A percentile compares a stretch with the other conserved stretches of the same genome.
phyloP scores from a whole-genome alignment of 495 filamentous ascomycete species.

The Trichocladium uniseriatum region DNA sequence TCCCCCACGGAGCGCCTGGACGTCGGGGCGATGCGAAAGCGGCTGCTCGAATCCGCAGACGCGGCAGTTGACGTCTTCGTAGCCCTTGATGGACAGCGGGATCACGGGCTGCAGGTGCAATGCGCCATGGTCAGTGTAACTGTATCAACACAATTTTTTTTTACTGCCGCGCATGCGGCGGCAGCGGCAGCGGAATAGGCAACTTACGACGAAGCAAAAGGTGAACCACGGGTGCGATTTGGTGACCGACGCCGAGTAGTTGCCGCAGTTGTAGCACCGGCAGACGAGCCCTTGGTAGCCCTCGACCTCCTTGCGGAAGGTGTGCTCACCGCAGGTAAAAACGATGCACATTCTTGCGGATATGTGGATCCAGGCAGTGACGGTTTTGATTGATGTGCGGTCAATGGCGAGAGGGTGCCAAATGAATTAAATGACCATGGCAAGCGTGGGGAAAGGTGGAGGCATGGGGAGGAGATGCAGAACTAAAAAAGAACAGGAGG shows the following conservation, averaged over 20 bases:
- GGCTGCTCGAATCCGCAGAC: conserved; percentile 51
- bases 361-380: neutral
- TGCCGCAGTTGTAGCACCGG: conserved; percentile 50
- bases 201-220: conserved; percentile 47
- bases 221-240: conserved; percentile 50
- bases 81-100: conserved; percentile 46
- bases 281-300: conserved; percentile 46
- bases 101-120: conserved; percentile 36
- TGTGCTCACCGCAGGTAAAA: conserved; percentile 50
- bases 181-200: neutral
- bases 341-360: conserved; percentile 41
- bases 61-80: conserved; percentile 45
- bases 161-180: neutral
- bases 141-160: neutral
- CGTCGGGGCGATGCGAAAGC: conserved; percentile 43
- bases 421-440: too few species aligned
- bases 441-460: too few species aligned
- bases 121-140: conserved; percentile 7
- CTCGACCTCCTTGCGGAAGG: conserved; percentile 45
- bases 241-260: conserved; percentile 41
- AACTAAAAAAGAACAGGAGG: too few species aligned
- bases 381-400: neutral
- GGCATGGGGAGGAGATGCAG: too few species aligned
- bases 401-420: neutral
- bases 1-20: conserved; percentile 36